These are phyloP conservation scores for Chlamydomonas schloesseri DNA, from an alignment of 139 green algal genomes.

Conservation along the genomic window DNA sequence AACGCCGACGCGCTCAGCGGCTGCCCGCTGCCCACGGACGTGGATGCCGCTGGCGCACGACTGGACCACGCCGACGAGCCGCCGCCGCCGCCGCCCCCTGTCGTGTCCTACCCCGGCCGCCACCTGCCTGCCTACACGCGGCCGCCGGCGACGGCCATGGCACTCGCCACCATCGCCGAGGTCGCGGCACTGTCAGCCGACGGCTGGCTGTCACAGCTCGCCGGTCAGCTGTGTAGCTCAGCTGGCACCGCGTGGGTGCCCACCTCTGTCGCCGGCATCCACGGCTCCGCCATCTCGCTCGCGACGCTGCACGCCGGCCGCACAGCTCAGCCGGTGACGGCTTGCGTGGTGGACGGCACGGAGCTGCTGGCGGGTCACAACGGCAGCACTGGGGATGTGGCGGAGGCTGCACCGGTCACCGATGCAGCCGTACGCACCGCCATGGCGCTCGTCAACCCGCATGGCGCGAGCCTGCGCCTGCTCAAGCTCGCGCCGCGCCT, in stretches of 20 bases:
- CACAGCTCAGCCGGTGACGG: too few species aligned
- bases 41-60: not conserved
- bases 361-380: not conserved
- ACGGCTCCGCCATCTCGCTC: too few species aligned
- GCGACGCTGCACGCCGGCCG: too few species aligned
- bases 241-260: too few species aligned
- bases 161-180: not conserved
- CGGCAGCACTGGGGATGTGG: not conserved
- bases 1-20: conserved; percentile 40
- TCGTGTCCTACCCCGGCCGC: not conserved
- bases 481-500: not conserved
- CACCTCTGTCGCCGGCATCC: too few species aligned
- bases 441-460: not conserved
- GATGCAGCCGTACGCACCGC: not conserved
- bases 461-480: not conserved
- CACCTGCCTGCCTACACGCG: not conserved
- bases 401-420: not conserved
- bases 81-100: not conserved
- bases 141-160: not conserved
- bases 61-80: not conserved
- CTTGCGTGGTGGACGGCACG: too few species aligned
- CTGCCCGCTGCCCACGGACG: not conserved
- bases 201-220: not conserved
- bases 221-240: not conserved
- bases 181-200: not conserved